These are phyloP conservation scores for Collybia mongolica DNA, from an alignment of 768 basidiomycete genomes.

Conservation along the genomic window DNA sequence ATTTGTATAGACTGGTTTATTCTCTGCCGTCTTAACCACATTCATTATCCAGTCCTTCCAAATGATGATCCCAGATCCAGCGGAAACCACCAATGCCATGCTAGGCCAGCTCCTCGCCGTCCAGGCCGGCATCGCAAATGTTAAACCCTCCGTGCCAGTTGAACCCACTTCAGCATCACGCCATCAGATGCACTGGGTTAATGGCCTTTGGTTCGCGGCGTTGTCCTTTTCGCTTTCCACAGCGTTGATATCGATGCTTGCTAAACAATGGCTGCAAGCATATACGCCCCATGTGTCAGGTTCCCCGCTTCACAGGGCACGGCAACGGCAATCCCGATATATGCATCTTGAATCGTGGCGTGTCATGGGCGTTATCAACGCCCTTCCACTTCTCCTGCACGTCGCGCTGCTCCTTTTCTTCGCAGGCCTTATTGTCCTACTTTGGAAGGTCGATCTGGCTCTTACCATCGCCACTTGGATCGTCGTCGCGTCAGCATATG, in stretches of 20 bases:
- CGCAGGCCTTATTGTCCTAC: slow-evolving; percentile 37
- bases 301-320: slow-evolving; percentile 33
- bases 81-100: slow-evolving; percentile 33
- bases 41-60: slow-evolving; percentile 43
- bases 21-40: slow-evolving; percentile 42
- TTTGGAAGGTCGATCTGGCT: slow-evolving; percentile 34
- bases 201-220: slow-evolving; percentile 46
- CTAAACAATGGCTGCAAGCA: slow-evolving; percentile 43
- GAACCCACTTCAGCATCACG: slow-evolving; percentile 10
- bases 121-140: slow-evolving; percentile 16
- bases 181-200: slow-evolving; percentile 34
- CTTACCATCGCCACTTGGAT: slow-evolving; percentile 31
- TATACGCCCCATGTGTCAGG: slow-evolving; percentile 32
- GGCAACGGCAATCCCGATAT: slow-evolving; percentile 34
- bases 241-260: slow-evolving; percentile 43
- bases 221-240: slow-evolving; percentile 40
- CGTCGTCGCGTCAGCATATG: slow-evolving; percentile 33
- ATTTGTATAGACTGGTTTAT: slow-evolving; percentile 34
- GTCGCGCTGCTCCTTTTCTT: slow-evolving; percentile 40
- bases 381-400: slow-evolving; percentile 38
- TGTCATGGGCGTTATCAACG: slow-evolving; percentile 36
- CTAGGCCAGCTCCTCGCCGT: slow-evolving; percentile 27
- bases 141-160: slow-evolving; percentile 1
- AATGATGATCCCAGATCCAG: slow-evolving; percentile 29
- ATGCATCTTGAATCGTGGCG: slow-evolving; percentile 36